These are phyloP conservation scores for Epichloe brachyelytri DNA, from an alignment of 2,329 filamentous ascomycete genomes.

Conservation along the genomic window DNA sequence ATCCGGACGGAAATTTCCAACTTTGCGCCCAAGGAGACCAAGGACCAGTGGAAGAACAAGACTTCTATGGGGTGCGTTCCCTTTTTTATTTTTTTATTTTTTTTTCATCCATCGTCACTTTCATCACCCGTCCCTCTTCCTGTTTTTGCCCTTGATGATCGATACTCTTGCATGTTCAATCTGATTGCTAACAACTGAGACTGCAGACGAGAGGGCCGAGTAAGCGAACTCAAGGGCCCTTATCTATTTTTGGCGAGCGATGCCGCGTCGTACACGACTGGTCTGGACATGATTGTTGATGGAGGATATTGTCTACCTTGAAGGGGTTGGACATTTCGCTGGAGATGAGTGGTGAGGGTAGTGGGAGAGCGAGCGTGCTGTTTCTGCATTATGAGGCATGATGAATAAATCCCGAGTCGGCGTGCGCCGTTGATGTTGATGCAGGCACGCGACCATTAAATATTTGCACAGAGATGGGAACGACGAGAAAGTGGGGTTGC, in stretches of 20 bases:
- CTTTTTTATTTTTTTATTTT: not conserved
- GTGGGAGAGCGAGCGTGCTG: not conserved
- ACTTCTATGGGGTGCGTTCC: conserved; percentile 56
- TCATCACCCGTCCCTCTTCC: not conserved
- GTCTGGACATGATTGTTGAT: conserved; percentile 60
- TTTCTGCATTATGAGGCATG: not conserved
- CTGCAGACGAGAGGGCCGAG: conserved; percentile 51
- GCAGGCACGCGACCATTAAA: too few species aligned
- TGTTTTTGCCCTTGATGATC: not conserved
- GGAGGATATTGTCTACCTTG: conserved; percentile 54
- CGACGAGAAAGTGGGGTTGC: too few species aligned
- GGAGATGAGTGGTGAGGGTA: not conserved
- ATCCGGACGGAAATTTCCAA: conserved; percentile 60
- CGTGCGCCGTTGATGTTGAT: too few species aligned
- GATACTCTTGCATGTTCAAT: not conserved
- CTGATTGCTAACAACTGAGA: not conserved
- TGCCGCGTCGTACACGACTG: conserved; percentile 72
- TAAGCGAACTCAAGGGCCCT: conserved; percentile 67
- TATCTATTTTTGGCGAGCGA: conserved; percentile 74
- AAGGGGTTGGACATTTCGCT: conserved; percentile 1
- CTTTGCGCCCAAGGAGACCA: conserved; percentile 52
- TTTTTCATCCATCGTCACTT: not conserved
- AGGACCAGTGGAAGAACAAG: conserved; percentile 63
- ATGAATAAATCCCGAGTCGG: not conserved
- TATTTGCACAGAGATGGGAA: too few species aligned